Evolutionary conservation across 2,329 filamentous ascomycete species (phyloP), one percentile per base, ranked within the genome.

Genomic region (Sporothrix protearum): DNA sequence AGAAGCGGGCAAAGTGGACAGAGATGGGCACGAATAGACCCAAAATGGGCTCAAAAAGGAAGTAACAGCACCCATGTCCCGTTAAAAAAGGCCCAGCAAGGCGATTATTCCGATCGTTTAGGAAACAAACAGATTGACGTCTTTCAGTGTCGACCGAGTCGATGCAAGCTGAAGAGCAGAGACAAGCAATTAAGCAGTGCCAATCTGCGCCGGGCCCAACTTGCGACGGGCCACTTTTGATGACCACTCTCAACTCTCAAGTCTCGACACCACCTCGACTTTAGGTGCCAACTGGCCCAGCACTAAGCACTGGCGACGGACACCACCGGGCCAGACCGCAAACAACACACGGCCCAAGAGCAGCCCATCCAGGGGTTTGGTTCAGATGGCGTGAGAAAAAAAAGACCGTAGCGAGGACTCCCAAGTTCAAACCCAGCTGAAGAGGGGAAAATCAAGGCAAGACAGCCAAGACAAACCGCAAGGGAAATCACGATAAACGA

Each of bases 241-340:
- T 33, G 63, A 25, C 57, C 61, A 33, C 39, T 42, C 68, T 49
- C n/a, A n/a, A 36, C 53, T 53, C 25, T 22, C n/a, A 61, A 4
- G 45, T 16, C 25, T 51, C 49, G 28, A 28, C 49, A 53, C 49
- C 49, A 53, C 49, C 12, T 25, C 9, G 25, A 10, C n/a, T 25
- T 53, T 25, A 22, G 53, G 42, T 47, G 49, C 61, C 68, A 61
- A 69, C 53, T 49, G 25, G 61, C 7, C 25, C 7, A 64, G 55
- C 45, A 63, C 45, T 61, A 70, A 25, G 30, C 9, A n/a, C 28
- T 45, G 42, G 55, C 68, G 55, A 63, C 68, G 68, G 68, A 12
- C 68, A 49, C 68, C 68, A 69, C 68, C 68, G 68, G 68, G 55
- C 42, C 68, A 70, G 42, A 70, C 68, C 68, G 68, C 22, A 10